These are phyloP conservation scores for Polytrichum commune DNA, from an alignment of 225 moss, liverwort and hornwort species.

Conservation along the genomic window DNA sequence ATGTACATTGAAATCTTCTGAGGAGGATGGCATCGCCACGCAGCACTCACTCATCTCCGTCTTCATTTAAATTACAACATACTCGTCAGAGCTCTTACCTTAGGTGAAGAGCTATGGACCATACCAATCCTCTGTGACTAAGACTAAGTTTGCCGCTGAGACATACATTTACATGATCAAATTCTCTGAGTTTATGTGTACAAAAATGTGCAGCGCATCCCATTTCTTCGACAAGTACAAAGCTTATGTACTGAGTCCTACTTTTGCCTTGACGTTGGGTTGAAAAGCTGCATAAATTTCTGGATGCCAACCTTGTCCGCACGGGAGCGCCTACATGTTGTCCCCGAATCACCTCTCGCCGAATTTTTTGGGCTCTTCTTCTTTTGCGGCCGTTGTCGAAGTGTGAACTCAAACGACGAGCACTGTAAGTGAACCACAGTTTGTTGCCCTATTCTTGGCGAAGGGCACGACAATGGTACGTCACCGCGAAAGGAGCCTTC, in stretches of 20 bases:
- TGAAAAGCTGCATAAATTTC: constrained; percentile 56
- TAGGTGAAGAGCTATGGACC: no score
- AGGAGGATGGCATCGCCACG: no score
- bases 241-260: constrained; percentile 13
- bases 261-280: constrained; percentile 34
- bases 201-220: constrained; percentile 44
- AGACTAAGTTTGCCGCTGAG: constrained; percentile 24
- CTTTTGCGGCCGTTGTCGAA: constrained; percentile 69
- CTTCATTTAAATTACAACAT: no score
- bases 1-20: no score
- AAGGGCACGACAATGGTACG: constrained; percentile 41
- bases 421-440: constrained; percentile 78
- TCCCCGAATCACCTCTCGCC: constrained; percentile 52
- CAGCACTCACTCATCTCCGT: no score
- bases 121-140: background rate
- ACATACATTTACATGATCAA: constrained; percentile 26
- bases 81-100: no score
- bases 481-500: constrained; percentile 67
- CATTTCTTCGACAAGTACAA: constrained; percentile 7
- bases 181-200: constrained; percentile 42
- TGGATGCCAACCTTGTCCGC: constrained; percentile 71
- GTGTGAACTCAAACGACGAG: constrained; percentile 86
- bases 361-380: constrained; percentile 61
- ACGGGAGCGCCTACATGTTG: constrained; percentile 72
- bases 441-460: constrained; percentile 60